Base-by-base conservation (phyloP, 139 green algal species). In the Chlorella sp. region DNA sequence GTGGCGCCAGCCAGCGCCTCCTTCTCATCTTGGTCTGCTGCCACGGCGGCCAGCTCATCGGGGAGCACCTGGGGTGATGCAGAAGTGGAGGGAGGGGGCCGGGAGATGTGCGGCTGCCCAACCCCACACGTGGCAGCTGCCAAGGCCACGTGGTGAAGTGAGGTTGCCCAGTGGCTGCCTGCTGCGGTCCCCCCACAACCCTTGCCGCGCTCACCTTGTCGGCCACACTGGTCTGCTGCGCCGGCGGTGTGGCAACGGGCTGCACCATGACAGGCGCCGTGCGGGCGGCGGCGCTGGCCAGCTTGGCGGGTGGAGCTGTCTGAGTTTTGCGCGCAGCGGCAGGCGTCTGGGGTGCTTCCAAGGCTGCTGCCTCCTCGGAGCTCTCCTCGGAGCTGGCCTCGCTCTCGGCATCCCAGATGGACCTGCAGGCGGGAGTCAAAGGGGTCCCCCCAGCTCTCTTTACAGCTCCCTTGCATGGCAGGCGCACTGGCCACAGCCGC, bases 1-100 rank as follows among this genome's bases (percentile, higher is more conserved):
- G n/a, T 32, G 9, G 76, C 76, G 14, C 76, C 76, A 16, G 76
- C 36, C 76, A 82, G 26, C 3, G 41, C 56, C 54, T 85, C 32
- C 80, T 85, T 79, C 26, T 81, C 69, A 24, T 85, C 80, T 8
- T 64, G 44, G 51, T 85, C 80, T 1, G 40, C 69, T 6, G 62
- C 51, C 51, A 81, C 9, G 5, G 56, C 80, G 22, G 72, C 80
- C 70, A 85, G 22, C 72, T 78, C 64, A 6, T 78, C 36, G 6
- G 70, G 48, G 24, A 79, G 70, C 51, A 85, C 72, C 51, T 60
- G 51, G 8, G 46, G 46, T 54, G 11, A 8, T 19, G 46, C 8
- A 11, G 46, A 54, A 11, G 8, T 19, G 46, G 51, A 20, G 9
- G 51, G 51, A 16, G 51, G 22, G 46, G 11, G 46, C 46, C 8